These are phyloP conservation scores for Neurospora intermedia DNA, from an alignment of 495 filamentous ascomycete genomes.

Conservation along the genomic window DNA sequence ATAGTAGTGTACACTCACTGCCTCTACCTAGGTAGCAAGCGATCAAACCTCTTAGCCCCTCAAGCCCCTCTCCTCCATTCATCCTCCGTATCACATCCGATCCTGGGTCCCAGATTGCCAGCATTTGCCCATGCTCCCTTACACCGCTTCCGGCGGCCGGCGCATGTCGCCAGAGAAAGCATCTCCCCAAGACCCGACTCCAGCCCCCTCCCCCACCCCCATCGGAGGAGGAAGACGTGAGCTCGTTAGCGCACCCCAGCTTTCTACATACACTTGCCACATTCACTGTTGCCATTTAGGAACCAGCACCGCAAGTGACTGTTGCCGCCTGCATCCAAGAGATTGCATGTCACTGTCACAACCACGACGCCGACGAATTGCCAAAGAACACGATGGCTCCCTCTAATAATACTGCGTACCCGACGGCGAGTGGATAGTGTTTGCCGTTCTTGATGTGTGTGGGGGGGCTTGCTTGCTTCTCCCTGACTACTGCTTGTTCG, in stretches of 20 bases:
- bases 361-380: background rate
- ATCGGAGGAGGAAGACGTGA: background rate
- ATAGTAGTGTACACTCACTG: no score
- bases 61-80: background rate
- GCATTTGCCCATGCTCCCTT: background rate
- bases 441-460: background rate
- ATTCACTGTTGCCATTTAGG: background rate
- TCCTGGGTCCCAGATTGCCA: background rate
- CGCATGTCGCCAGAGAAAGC: background rate
- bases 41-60: background rate
- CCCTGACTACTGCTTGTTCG: background rate
- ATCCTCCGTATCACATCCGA: background rate
- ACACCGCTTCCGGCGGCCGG: background rate
- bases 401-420: background rate
- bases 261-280: background rate
- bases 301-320: background rate
- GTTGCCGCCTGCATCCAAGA: background rate
- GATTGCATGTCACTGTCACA: background rate
- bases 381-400: constrained; percentile 1
- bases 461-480: background rate
- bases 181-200: background rate
- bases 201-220: background rate
- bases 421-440: background rate
- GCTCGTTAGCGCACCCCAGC: background rate
- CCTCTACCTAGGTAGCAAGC: background rate